Percentiles rank a stretch among this genome's conserved stretches.
Conservation (phyloP, 495 filamentous ascomycete genomes). For the Penicillium lagena region DNA sequence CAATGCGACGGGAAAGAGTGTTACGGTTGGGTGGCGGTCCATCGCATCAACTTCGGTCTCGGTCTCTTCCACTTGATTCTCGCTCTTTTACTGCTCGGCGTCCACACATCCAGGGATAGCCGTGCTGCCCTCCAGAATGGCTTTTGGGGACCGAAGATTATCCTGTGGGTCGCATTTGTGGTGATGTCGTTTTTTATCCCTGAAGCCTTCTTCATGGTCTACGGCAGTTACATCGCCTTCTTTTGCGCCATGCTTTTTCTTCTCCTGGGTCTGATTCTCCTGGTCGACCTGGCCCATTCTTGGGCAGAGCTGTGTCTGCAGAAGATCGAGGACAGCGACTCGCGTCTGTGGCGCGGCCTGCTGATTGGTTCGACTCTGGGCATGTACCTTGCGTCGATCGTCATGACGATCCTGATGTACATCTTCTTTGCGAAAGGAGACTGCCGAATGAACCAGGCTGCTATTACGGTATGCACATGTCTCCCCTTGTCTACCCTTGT, state of each 20-base stretch:
- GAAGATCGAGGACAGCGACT: constrained; percentile 88
- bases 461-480: constrained; percentile 48
- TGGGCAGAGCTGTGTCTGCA: constrained; percentile 95
- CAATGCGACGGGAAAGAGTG: constrained; percentile 85
- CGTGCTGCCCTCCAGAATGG: constrained; percentile 90
- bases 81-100: constrained; percentile 76
- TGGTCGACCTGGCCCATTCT: constrained; percentile 94
- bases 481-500: not conserved
- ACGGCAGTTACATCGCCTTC: constrained; percentile 90
- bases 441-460: constrained; percentile 91
- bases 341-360: constrained; percentile 72
- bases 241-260: constrained; percentile 90
- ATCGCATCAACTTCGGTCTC: constrained; percentile 95
- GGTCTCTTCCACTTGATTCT: constrained; percentile 88
- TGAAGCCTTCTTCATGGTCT: constrained; percentile 89
- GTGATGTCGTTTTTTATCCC: constrained; percentile 94
- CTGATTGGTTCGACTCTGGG: constrained; percentile 87
- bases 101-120: constrained; percentile 78
- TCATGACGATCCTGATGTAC: constrained; percentile 95
- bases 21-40: constrained; percentile 91
- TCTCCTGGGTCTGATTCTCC: constrained; percentile 80
- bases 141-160: constrained; percentile 83
- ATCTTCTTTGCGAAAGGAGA: constrained; percentile 82
- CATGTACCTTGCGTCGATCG: constrained; percentile 87
- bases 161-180: constrained; percentile 80